Percentiles rank a stretch among this genome's conserved stretches.
Conservation (phyloP, 805 yeast genomes). For the Trichomonascus vanleenenianus region DNA sequence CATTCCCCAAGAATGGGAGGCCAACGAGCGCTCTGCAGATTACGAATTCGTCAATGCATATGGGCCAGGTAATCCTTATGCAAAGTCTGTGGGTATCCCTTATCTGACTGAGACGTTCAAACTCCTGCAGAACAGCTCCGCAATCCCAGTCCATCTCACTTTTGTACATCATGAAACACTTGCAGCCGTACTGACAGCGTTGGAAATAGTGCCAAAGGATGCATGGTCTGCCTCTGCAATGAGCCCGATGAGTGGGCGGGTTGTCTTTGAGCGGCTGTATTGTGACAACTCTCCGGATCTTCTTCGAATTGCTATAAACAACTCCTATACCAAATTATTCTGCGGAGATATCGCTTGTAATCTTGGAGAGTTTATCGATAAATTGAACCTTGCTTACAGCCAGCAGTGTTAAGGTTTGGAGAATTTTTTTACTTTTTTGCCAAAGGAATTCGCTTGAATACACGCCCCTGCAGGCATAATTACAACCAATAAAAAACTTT, state of each 20-base stretch:
- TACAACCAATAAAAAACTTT: too few species aligned
- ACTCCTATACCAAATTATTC: constrained; percentile 37
- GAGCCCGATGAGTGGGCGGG: constrained; percentile 24
- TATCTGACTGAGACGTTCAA: constrained; percentile 41
- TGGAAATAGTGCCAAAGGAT: neutral
- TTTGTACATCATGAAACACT: constrained; percentile 1
- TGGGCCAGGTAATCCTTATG: constrained; percentile 41
- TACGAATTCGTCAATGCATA: constrained; percentile 37
- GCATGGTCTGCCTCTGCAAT: constrained; percentile 6
- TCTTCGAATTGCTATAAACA: constrained; percentile 10
- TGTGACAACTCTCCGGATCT: constrained; percentile 17
- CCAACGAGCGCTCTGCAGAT: constrained; percentile 36
- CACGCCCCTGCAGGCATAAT: too few species aligned
- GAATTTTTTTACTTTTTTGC: too few species aligned
- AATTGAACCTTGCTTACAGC: too few species aligned
- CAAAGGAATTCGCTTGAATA: too few species aligned
- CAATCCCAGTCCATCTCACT: neutral
- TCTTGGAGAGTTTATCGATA: too few species aligned
- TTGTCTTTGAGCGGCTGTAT: constrained; percentile 24
- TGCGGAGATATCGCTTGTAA: constrained; percentile 12
- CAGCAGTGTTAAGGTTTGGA: too few species aligned
- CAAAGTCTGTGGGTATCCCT: constrained; percentile 38
- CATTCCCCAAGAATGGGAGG: constrained; percentile 41
- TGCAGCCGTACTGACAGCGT: neutral
- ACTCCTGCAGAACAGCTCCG: constrained; percentile 32